Base-by-base conservation (phyloP, 768 basidiomycete genomes). In the Lactarius pseudohatsudake region DNA sequence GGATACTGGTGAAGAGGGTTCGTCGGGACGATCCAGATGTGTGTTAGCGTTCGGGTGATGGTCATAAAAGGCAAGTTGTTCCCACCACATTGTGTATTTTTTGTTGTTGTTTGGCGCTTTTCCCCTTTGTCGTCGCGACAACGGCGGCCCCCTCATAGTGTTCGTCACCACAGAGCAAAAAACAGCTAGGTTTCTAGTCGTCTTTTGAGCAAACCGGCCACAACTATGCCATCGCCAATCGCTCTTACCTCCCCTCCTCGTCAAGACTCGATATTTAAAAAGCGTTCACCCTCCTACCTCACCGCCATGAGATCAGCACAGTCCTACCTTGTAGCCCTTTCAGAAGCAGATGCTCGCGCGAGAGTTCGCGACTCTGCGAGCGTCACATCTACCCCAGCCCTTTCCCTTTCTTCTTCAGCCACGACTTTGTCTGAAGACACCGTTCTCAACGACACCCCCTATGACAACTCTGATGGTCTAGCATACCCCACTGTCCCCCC, bases 371-470 rank as follows among this genome's bases (percentile, higher is more conserved):
- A 77, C 40, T 64, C 62, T 20, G 67, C 72, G 20, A 76, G 86
- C 13, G 85, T 87, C 18, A 79, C 84, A 0, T 84, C 88, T 6
- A 90, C 89, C 1, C 89, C 90, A 1, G 85, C 90, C 0, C 78
- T 91, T 16, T 92, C 91, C 0, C 78, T 89, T 10, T 91, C 90
- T 3, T 90, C 90, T 0, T 89, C 88, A 1, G 72, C 87, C 64
- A 91, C 91, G 1, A 77, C 82, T 1, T 85, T 85, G 2, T 89
- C 88, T 0, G 87, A 89, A 69, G 90, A 91, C 70, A 85, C 85
- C 26, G 78, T 87, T 8, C 76, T 90, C 40, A 78, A 83, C 71
- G 89, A 88, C 36, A 74, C 77, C 59, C 80, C 82, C 70, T 79
- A 80, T 70, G 72, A 77, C 34, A 72, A 75, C 68, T 59, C 66